Base-by-base conservation (phyloP, 2,329 filamentous ascomycete species). In the Pseudophaeomoniella oleicola region DNA sequence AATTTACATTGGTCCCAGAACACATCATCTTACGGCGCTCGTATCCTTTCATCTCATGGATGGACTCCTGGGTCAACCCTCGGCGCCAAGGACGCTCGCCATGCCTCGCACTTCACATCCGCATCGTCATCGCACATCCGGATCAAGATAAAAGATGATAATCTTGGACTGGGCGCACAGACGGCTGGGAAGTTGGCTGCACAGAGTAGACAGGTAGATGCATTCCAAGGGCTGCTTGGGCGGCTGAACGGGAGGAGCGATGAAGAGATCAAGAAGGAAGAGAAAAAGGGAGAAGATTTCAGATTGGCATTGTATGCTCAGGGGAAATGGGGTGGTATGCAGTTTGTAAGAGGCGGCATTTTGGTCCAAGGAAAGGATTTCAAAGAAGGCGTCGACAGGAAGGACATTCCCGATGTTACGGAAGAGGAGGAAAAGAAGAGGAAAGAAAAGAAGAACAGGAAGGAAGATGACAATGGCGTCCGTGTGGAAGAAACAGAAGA, bases 1-100 rank as follows among this genome's bases (percentile, higher is more conserved):
- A 98, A 96, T 59, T 94, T 84, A 34, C 76, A 74, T 69, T 98
- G 90, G 90, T 78, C 80, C 39, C 78, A 79, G 50, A 80, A 87
- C 54, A 83, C 80, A 45, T 72, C 71, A 39, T 78, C 76, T 37
- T 96, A 90, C 56, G 90, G 90, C 47, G 87, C 94, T 57, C 83
- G 78, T 53, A 88, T 96, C 47, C 76, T 98, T 52, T 75, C 78
- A 35, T 69, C 80, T 12, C 86, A 94, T 51, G 90, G 90, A 45
- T 98, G 90, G 90, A 72, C 78, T 42, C 85, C 87, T 0, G 90
- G 90, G 22, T 71, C 80, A 45, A 82, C 75, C 37, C 72, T 98
- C 15, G 90, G 90, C 37, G 81, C 79, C 3, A 71, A 79, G 49
- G 69, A 86, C 53, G 77, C 85, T 5, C 30, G n/a, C 6, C 30